Base-by-base conservation (phyloP, 202 grass and related monocot species). In the Alloteropsis angusta region DNA sequence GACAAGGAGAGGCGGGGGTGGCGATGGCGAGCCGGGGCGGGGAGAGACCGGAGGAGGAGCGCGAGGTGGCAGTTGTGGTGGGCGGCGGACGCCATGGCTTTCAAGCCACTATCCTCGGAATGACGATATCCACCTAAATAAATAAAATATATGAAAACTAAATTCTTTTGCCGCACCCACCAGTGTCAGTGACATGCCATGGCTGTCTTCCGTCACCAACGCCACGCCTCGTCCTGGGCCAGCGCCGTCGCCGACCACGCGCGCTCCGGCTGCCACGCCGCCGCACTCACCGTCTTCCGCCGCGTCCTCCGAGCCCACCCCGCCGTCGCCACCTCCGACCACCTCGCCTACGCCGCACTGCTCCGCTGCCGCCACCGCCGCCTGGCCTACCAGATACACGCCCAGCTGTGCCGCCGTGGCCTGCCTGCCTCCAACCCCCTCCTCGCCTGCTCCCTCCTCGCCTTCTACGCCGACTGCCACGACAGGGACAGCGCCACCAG, bases 331-430 rank as follows among this genome's bases (percentile, higher is more conserved):
- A 59, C 65, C 35, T 49, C 46, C 63, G 76, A 97, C 72, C 89
- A 90, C 74, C 81, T 90, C 80, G 86, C 89, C 42, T 92, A 53
- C 61, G 89, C 94, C 17, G 86, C 77, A 64, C 77, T 92, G 11
- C 79, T 94, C 52, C 83, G 86, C 12, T 87, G 82, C 84, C 71
- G 88, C 39, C 71, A 86, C 50, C 50, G n/a, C 36, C 12, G 77
- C 15, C 47, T 92, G 38, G 91, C 59, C 5, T 54, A 44, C 60
- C 94, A 97, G 80, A 74, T 93, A 65, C 91, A 94, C 60, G 77
- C 83, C 3, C 80, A 88, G 67, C 72, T 87, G 14, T 86, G 62
- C 82, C 86, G 62, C 36, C 83, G 83, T 47, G 89, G 89, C 11
- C 69, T 90, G 49, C 77, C 43, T 53, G 74, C 35, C 46, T 74